Evolutionary conservation across 331 rosid genomes (phyloP).

Genomic region (Cydonia oblonga): DNA sequence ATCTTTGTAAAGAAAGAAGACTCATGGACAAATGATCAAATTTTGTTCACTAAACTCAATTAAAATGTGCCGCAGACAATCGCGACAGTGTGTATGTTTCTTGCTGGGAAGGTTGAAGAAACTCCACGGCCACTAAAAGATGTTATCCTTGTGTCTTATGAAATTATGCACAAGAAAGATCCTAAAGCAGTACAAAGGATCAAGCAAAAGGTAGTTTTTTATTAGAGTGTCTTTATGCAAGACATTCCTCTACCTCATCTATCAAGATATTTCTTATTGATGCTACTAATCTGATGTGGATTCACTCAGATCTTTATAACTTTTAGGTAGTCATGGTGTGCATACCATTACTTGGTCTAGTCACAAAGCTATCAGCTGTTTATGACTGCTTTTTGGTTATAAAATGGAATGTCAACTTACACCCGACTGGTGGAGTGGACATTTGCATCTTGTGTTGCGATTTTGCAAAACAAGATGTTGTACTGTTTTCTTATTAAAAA

Average conservation of each 20-base stretch:
- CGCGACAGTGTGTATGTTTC: conserved; percentile 48
- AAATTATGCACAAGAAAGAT: conserved; percentile 87
- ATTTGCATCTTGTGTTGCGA: not conserved
- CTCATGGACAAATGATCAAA: not conserved
- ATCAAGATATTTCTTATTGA: not conserved
- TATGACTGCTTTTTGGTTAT: not conserved
- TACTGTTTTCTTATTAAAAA: not conserved
- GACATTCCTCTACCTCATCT: not conserved
- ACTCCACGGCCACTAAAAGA: conserved; percentile 94
- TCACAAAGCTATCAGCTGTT: not conserved
- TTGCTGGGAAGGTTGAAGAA: conserved; percentile 99
- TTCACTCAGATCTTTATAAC: not conserved
- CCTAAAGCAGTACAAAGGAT: conserved; percentile 81
- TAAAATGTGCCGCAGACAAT: conserved; percentile 47
- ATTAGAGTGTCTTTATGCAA: not conserved
- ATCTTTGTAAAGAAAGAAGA: not conserved
- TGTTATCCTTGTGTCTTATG: conserved; percentile 89
- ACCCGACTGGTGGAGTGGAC: not conserved
- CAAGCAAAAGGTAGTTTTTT: conserved; percentile 68
- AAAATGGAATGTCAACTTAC: not conserved
- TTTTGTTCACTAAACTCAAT: conserved; percentile 19
- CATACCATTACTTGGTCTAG: not conserved
- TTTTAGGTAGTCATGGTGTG: not conserved
- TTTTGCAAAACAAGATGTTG: not conserved
- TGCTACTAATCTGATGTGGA: not conserved